These are phyloP conservation scores for Theobroma cacao DNA, from an alignment of 345 rosid species.

Conservation along the genomic window DNA sequence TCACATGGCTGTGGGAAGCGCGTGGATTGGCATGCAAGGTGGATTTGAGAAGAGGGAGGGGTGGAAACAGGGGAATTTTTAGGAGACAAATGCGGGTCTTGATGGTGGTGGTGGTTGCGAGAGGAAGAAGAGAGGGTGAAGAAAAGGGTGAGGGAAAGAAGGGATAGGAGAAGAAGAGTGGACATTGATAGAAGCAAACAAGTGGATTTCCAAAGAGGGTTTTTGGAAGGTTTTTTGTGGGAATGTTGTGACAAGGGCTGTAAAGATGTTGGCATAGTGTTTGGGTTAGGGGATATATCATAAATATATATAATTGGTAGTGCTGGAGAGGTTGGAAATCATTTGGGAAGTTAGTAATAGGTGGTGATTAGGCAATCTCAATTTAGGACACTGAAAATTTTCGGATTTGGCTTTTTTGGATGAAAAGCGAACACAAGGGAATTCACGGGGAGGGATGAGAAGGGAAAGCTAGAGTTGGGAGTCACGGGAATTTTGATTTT, in stretches of 20 bases:
- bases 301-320: background rate
- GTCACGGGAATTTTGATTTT: background rate
- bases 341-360: background rate
- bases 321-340: background rate
- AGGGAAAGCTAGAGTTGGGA: background rate
- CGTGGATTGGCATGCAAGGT: slow-evolving; percentile 63
- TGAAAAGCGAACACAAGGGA: background rate
- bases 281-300: no score
- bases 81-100: background rate
- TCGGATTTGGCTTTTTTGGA: background rate
- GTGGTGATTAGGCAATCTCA: background rate
- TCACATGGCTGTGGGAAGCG: slow-evolving; percentile 50
- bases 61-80: background rate
- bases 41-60: slow-evolving; percentile 29
- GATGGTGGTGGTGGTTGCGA: slow-evolving; percentile 15
- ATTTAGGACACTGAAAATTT: background rate
- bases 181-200: slow-evolving; percentile 29
- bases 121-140: slow-evolving; percentile 18
- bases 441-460: background rate
- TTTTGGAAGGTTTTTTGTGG: slow-evolving; percentile 21
- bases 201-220: background rate
- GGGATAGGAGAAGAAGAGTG: slow-evolving; percentile 29
- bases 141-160: slow-evolving; percentile 26
- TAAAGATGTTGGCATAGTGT: slow-evolving; percentile 29
- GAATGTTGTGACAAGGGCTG: background rate